A percentile compares a stretch with the other conserved stretches of the same genome.
Conservation (phyloP, 805 yeast genomes). For the Candida verbasci region DNA sequence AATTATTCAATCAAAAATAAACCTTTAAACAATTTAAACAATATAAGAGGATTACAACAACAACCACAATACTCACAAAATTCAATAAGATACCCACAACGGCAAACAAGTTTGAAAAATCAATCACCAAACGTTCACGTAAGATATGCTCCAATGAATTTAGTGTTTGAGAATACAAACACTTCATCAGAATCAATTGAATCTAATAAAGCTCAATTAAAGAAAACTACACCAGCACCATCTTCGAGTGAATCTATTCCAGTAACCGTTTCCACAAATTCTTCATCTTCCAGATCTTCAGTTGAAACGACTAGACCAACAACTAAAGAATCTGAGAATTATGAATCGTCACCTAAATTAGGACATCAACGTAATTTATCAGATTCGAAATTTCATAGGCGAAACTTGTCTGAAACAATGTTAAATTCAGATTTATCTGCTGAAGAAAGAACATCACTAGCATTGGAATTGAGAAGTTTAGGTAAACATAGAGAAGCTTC, state of each 20-base stretch:
- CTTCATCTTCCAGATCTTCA: background rate
- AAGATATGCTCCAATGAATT: conserved; percentile 16
- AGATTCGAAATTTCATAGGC: background rate
- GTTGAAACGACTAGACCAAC: conserved; percentile 1
- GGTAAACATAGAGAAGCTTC: conserved; percentile 68
- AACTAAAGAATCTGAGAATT: background rate
- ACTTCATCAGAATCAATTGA: conserved; percentile 21
- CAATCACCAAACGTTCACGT: conserved; percentile 6
- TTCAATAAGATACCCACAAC: background rate
- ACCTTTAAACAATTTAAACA: conserved; percentile 1
- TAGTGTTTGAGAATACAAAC: conserved; percentile 18
- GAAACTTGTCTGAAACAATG: conserved; percentile 8
- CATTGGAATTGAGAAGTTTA: conserved; percentile 46
- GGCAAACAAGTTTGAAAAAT: background rate
- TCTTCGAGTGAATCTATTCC: conserved; percentile 5
- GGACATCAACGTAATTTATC: background rate
- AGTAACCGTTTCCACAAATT: background rate
- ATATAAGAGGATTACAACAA: conserved; percentile 3
- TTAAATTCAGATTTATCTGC: conserved; percentile 5
- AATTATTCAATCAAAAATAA: background rate
- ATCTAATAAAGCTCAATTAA: conserved; percentile 17
- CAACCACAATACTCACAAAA: too few relatives aligned
- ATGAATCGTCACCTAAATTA: background rate
- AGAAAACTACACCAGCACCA: conserved; percentile 1
- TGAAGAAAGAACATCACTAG: conserved; percentile 34